phyloP scores from a whole-genome alignment of 176 grass and related monocot genomes.

The Areca catechu region DNA sequence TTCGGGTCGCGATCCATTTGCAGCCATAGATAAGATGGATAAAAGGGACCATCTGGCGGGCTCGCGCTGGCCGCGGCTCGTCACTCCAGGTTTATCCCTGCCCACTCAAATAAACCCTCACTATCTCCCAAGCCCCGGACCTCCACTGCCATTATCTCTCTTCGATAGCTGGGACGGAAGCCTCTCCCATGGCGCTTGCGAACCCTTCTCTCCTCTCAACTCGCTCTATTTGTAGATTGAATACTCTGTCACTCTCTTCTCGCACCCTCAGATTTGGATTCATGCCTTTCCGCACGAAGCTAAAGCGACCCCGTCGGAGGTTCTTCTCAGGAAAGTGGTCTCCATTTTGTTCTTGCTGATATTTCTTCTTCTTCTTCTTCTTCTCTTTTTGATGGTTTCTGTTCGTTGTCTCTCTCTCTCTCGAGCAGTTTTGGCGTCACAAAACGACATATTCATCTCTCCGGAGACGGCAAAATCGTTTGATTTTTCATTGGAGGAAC shows the following conservation, averaged over 20 bases:
- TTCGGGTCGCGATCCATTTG: too few relatives aligned
- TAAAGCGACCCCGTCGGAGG: slow-evolving; percentile 33
- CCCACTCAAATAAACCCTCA: neutral
- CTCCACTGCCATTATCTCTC: neutral
- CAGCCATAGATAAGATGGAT: too few relatives aligned
- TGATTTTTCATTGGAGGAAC: slow-evolving; percentile 82
- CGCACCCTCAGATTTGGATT: slow-evolving; percentile 10
- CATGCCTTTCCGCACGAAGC: slow-evolving; percentile 23
- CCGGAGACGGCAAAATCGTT: slow-evolving; percentile 70
- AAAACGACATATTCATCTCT: slow-evolving; percentile 74
- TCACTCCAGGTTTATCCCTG: too few relatives aligned
- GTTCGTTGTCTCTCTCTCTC: neutral
- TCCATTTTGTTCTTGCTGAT: neutral
- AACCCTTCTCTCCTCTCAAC: slow-evolving; percentile 40
- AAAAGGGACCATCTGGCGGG: too few relatives aligned
- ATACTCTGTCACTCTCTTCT: slow-evolving; percentile 43
- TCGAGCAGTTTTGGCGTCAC: slow-evolving; percentile 43
- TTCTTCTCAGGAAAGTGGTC: slow-evolving; percentile 44
- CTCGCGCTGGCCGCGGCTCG: too few relatives aligned
- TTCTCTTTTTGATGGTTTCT: slow-evolving; percentile 6
- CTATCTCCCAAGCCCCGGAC: neutral
- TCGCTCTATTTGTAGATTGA: slow-evolving; percentile 48
- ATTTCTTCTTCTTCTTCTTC: neutral
- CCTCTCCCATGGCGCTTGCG: slow-evolving; percentile 57
- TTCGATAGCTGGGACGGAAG: neutral